Conservation (phyloP, 2,329 filamentous ascomycete genomes). For the Botryosphaeria dothidea region DNA sequence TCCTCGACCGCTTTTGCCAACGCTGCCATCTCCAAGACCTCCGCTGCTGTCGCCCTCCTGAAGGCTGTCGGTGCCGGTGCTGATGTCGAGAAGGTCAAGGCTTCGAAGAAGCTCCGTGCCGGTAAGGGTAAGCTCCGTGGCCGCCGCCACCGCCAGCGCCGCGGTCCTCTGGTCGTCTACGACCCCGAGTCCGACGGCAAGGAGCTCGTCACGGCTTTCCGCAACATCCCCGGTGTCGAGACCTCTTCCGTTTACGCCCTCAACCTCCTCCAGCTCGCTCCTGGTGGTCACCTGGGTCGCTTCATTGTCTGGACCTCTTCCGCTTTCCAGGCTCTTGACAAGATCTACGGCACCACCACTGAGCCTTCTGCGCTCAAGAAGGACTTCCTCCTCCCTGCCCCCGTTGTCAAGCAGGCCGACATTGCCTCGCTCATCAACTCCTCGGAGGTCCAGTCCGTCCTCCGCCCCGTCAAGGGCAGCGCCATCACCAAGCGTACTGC, state of each 20-base stretch:
- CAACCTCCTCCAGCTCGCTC: constrained; percentile 98
- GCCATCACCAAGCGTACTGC: constrained; percentile 83
- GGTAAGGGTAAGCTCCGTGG: constrained; percentile 99
- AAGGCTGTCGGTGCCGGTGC: constrained; percentile 86
- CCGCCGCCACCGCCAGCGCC: constrained; percentile 95
- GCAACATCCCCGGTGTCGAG: constrained; percentile 99
- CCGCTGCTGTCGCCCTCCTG: constrained; percentile 81
- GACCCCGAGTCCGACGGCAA: constrained; percentile 93
- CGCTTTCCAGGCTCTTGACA: constrained; percentile 94
- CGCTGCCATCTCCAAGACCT: constrained; percentile 82
- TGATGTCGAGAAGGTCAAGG: constrained; percentile 94
- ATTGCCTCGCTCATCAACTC: constrained; percentile 98
- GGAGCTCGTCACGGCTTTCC: constrained; percentile 90
- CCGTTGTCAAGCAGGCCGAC: constrained; percentile 91
- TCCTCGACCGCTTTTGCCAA: constrained; percentile 86
- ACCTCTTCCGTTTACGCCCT: constrained; percentile 89
- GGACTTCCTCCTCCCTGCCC: constrained; percentile 95
- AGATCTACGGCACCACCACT: constrained; percentile 94
- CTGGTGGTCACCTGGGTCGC: constrained; percentile 96
- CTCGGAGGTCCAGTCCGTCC: constrained; percentile 94
- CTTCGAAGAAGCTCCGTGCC: constrained; percentile 93
- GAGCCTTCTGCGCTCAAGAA: constrained; percentile 91
- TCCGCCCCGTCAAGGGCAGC: constrained; percentile 87
- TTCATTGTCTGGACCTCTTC: constrained; percentile 99
- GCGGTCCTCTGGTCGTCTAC: constrained; percentile 97